A percentile compares a stretch with the other conserved stretches of the same genome.
These are phyloP conservation scores for Xylariaceae sp. DNA, from an alignment of 2,329 filamentous ascomycete species.

Conservation along the genomic window DNA sequence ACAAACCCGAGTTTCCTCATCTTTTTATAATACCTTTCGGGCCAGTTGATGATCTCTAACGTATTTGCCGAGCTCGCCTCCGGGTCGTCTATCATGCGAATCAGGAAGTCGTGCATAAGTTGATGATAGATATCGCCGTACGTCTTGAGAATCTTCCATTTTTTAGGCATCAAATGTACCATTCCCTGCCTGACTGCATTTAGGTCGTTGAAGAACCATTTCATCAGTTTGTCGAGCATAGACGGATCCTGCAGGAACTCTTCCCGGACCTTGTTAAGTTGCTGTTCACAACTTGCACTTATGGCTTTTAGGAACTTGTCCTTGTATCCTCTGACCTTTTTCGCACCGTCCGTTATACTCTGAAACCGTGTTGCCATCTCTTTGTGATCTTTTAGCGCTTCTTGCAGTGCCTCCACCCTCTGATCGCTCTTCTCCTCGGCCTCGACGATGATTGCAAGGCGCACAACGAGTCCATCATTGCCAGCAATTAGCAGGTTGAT, in stretches of 20 bases:
- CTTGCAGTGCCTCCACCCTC: conserved; percentile 87
- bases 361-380: conserved; percentile 94
- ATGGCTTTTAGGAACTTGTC: conserved; percentile 90
- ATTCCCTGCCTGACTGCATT: conserved; percentile 95
- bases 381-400: conserved; percentile 93
- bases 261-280: conserved; percentile 74
- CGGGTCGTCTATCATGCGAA: conserved; percentile 82
- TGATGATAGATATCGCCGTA: conserved; percentile 91
- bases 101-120: conserved; percentile 93
- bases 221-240: conserved; percentile 83
- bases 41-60: conserved; percentile 92
- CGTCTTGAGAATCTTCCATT: conserved; percentile 93
- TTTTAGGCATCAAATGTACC: conserved; percentile 89
- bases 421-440: conserved; percentile 97
- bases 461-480: conserved; percentile 87
- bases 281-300: conserved; percentile 72
- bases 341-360: conserved; percentile 91
- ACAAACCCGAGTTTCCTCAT: conserved; percentile 89
- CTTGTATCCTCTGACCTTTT: conserved; percentile 93
- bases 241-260: conserved; percentile 84
- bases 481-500: conserved; percentile 86
- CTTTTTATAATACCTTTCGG: conserved; percentile 93
- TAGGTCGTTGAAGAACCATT: conserved; percentile 98
- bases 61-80: conserved; percentile 86
- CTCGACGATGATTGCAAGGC: conserved; percentile 89